Evolutionary conservation across 2,329 filamentous ascomycete genomes (phyloP), one percentile per base, ranked within the genome.

Genomic region (Fusarium lateritium): DNA sequence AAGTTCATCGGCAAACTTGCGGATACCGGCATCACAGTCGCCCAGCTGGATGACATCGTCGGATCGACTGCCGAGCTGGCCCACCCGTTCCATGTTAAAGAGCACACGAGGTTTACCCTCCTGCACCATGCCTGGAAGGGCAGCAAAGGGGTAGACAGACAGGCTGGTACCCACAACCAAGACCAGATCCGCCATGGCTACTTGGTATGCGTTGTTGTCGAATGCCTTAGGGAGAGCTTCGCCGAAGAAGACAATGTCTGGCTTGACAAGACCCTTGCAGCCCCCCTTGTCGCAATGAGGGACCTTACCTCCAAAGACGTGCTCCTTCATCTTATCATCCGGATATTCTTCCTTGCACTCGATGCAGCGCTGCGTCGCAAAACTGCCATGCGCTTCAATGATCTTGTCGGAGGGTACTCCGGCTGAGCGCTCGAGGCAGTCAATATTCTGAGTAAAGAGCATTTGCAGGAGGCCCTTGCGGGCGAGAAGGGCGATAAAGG

Each of bases 401-500:
- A 99, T 94, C 79, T 88, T 90, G 3, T 95, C 89, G 0, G 83
- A 85, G 0, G 94, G 92, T 1, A 99, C 90, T 26, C 96, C 96
- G 14, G 95, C 96, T 71, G 88, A 86, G 22, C 94, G 89, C 81
- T 99, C 96, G 14, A 99, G 86, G 75, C 94, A 97, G 81, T 99
- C 96, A 71, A 99, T 98, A 76, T 99, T 99, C 77, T 99, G 96
- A 1, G 96, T 98, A 79, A 98, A 99, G 54, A 96, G 88, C 83
- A 94, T 96, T 70, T 91, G 83, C 24, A 99, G 83, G 40, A 95
- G 83, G 6, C 88, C 89, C 80, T 97, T 97, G 63, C 90, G 84
- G 59, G 94, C 87, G 17, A 98, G 88, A 24, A 99, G 84, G 15
- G 89, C 86, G 74, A 99, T 90, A 80, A 99, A 99, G 36, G 89